A percentile compares a stretch with the other conserved stretches of the same genome.
Evolutionary conservation across 2,329 filamentous ascomycete species (phyloP).

Genomic region (Myriosclerotinia duriaeana): DNA sequence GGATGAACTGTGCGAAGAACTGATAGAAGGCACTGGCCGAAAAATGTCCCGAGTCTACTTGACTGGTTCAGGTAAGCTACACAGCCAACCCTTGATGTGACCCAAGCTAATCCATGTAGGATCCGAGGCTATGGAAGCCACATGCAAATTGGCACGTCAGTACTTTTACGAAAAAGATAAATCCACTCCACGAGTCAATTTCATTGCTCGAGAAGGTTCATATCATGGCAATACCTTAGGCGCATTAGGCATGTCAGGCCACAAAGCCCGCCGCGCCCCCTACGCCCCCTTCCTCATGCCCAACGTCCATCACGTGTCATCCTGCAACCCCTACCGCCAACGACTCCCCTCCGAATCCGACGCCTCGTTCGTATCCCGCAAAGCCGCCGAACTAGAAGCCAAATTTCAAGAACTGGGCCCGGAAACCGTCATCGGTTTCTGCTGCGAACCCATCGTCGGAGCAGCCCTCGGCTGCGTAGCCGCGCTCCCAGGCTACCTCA

Average conservation of each 20-base stretch:
- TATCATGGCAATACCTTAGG: constrained; percentile 72
- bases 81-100: neutral
- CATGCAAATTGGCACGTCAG: constrained; percentile 66
- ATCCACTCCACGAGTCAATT: constrained; percentile 51
- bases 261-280: constrained; percentile 56
- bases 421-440: constrained; percentile 62
- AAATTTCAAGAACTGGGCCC: constrained; percentile 62
- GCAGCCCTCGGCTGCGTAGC: constrained; percentile 70
- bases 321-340: constrained; percentile 65
- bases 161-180: constrained; percentile 58
- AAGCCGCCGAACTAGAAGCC: constrained; percentile 60
- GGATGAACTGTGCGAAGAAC: constrained; percentile 48
- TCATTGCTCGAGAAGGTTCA: constrained; percentile 63
- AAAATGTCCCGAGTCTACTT: constrained; percentile 57
- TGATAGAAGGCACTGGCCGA: constrained; percentile 45
- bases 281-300: constrained; percentile 57
- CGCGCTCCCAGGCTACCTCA: constrained; percentile 65
- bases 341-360: constrained; percentile 51
- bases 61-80: constrained; percentile 54
- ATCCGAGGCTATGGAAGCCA: constrained; percentile 68
- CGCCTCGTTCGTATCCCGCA: constrained; percentile 54
- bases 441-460: constrained; percentile 64
- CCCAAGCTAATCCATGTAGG: constrained; percentile 44
- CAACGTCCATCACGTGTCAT: constrained; percentile 57
- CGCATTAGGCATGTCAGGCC: constrained; percentile 58